phyloP scores from a whole-genome alignment of 768 basidiomycete species.

The Auricularia cornea region DNA sequence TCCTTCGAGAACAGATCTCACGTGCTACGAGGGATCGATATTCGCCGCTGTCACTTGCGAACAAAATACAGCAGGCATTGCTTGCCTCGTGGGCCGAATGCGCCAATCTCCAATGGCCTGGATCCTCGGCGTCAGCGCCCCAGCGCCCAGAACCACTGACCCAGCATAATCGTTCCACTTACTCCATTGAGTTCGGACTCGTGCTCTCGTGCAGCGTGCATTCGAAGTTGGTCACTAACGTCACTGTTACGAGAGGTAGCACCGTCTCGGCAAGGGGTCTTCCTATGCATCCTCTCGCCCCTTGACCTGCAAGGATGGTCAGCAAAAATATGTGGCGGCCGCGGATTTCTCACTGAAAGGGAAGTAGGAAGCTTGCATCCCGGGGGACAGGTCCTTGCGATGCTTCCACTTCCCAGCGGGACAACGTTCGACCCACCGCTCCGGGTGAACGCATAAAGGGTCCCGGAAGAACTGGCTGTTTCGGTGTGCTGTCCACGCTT shows the following conservation, averaged over 20 bases:
- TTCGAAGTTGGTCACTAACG: constrained; percentile 59
- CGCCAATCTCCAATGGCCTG: too few relatives aligned
- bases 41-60: too few relatives aligned
- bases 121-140: too few relatives aligned
- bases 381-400: constrained; percentile 28
- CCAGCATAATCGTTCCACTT: too few relatives aligned
- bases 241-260: constrained; percentile 50
- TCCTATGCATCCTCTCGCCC: constrained; percentile 66
- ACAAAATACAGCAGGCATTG: too few relatives aligned
- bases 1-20: too few relatives aligned
- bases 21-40: too few relatives aligned
- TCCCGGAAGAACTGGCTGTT: constrained; percentile 61
- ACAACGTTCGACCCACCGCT: constrained; percentile 52
- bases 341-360: constrained; percentile 45
- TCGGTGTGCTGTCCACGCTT: constrained; percentile 83
- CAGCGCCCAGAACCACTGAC: too few relatives aligned
- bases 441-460: constrained; percentile 68
- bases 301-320: constrained; percentile 16
- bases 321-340: neutral
- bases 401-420: constrained; percentile 31
- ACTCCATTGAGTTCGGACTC: too few relatives aligned
- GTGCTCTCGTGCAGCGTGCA: constrained; percentile 21
- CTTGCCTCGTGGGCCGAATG: too few relatives aligned
- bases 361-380: constrained; percentile 65
- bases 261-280: constrained; percentile 66